A percentile compares a stretch with the other conserved stretches of the same genome.
These are phyloP conservation scores for Rhizomucor miehei DNA, from an alignment of 371 early-diverging fungal species.

Conservation along the genomic window DNA sequence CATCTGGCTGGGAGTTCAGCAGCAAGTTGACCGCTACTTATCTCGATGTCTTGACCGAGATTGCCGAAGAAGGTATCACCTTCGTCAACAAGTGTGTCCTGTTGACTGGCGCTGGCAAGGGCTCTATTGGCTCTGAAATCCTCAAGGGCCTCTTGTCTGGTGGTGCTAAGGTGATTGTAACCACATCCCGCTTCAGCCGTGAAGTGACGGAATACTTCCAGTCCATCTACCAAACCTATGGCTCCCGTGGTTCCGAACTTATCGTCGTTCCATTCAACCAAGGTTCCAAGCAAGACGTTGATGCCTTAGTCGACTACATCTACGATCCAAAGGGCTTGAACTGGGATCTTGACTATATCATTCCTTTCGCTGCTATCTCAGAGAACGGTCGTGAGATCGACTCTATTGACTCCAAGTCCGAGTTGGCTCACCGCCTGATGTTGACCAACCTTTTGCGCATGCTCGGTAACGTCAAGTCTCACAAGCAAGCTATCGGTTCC, in stretches of 20 bases:
- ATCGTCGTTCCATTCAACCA: slow-evolving; percentile 97
- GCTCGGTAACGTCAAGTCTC: slow-evolving; percentile 80
- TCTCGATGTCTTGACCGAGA: slow-evolving; percentile 70
- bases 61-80: slow-evolving; percentile 76
- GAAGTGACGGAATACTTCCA: slow-evolving; percentile 87
- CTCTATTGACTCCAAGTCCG: slow-evolving; percentile 81
- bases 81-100: slow-evolving; percentile 83
- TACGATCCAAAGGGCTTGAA: slow-evolving; percentile 85
- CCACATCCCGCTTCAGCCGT: slow-evolving; percentile 90
- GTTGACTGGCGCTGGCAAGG: slow-evolving; percentile 90
- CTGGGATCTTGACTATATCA: slow-evolving; percentile 92
- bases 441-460: slow-evolving; percentile 85
- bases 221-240: slow-evolving; percentile 79
- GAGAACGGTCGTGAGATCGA: slow-evolving; percentile 90
- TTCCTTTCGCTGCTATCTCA: slow-evolving; percentile 95
- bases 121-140: slow-evolving; percentile 89
- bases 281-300: slow-evolving; percentile 84
- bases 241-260: slow-evolving; percentile 85
- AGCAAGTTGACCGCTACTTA: slow-evolving; percentile 68
- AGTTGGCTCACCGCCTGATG: slow-evolving; percentile 92
- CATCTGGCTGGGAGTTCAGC: slow-evolving; percentile 74
- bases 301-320: slow-evolving; percentile 80
- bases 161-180: slow-evolving; percentile 91
- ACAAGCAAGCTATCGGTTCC: slow-evolving; percentile 76
- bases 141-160: slow-evolving; percentile 86